Percentiles rank a stretch among this genome's conserved stretches.
phyloP scores from a whole-genome alignment of 805 yeast genomes.

The Teunomyces funiuensis region DNA sequence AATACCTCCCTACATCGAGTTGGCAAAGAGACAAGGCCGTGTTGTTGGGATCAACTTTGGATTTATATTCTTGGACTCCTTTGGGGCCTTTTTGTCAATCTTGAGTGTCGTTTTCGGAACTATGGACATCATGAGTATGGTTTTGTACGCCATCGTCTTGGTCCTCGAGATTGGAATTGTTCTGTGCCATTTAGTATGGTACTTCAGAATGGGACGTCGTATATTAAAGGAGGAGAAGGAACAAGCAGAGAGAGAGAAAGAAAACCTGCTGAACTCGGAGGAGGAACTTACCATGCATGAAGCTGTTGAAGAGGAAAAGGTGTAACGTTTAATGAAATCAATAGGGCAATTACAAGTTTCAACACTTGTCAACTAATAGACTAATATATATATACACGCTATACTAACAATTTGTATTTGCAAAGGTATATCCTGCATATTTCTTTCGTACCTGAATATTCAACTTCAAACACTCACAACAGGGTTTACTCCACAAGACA shows the following conservation, averaged over 20 bases:
- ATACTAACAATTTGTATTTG: no score
- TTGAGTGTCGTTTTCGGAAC: constrained; percentile 54
- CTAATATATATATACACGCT: background rate
- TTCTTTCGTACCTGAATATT: background rate
- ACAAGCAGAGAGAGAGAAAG: background rate
- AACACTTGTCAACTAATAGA: background rate
- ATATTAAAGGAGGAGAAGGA: constrained; percentile 25
- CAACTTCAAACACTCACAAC: background rate
- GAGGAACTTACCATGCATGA: background rate
- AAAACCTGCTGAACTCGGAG: background rate
- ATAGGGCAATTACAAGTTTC: no score
- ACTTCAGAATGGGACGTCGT: constrained; percentile 32
- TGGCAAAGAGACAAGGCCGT: constrained; percentile 73
- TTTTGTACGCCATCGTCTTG: constrained; percentile 72
- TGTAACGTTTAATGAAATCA: background rate
- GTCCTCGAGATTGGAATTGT: constrained; percentile 77
- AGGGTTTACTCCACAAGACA: constrained; percentile 7
- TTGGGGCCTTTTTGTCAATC: constrained; percentile 79
- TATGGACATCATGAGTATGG: constrained; percentile 76
- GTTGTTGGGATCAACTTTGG: constrained; percentile 88
- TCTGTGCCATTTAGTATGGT: constrained; percentile 70
- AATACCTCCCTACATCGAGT: constrained; percentile 85
- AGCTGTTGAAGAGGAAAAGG: background rate
- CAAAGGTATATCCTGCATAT: background rate
- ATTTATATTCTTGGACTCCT: constrained; percentile 70